Conservation (phyloP, 345 rosid species). For the Linum usitatissimum region DNA sequence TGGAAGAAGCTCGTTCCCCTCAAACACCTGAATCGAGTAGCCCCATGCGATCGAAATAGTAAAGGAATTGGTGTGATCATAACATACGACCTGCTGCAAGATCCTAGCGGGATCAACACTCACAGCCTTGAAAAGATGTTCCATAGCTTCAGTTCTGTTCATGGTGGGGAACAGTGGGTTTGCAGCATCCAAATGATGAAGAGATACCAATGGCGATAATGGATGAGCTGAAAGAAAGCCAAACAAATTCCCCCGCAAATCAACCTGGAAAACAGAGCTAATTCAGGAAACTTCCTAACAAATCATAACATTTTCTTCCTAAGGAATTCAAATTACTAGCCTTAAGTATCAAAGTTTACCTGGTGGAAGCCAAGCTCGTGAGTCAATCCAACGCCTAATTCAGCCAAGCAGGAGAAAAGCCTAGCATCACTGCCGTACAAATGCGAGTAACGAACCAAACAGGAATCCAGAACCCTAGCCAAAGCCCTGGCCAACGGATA, state of each 20-base stretch:
- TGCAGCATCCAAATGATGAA: constrained; percentile 81
- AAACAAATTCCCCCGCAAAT: constrained; percentile 66
- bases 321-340: too few species aligned
- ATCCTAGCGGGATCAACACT: constrained; percentile 57
- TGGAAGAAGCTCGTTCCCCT: constrained; percentile 64
- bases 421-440: constrained; percentile 79
- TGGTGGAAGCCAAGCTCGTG: constrained; percentile 94
- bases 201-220: constrained; percentile 59
- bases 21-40: constrained; percentile 63
- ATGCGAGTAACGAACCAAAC: constrained; percentile 64
- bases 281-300: constrained; percentile 6
- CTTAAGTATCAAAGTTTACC: constrained; percentile 26
- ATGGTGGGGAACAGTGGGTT: constrained; percentile 65
- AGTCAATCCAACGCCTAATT: constrained; percentile 71
- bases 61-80: constrained; percentile 41
- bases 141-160: constrained; percentile 41
- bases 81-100: constrained; percentile 81
- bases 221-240: constrained; percentile 86
- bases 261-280: constrained; percentile 40
- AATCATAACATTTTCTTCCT: neutral
- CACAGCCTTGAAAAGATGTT: constrained; percentile 49
- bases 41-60: constrained; percentile 85
- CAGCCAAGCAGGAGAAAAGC: constrained; percentile 78
- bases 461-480: constrained; percentile 61
- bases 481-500: constrained; percentile 49